Evolutionary conservation across 2,329 filamentous ascomycete genomes (phyloP).

Genomic region (Metarhizium rileyi): DNA sequence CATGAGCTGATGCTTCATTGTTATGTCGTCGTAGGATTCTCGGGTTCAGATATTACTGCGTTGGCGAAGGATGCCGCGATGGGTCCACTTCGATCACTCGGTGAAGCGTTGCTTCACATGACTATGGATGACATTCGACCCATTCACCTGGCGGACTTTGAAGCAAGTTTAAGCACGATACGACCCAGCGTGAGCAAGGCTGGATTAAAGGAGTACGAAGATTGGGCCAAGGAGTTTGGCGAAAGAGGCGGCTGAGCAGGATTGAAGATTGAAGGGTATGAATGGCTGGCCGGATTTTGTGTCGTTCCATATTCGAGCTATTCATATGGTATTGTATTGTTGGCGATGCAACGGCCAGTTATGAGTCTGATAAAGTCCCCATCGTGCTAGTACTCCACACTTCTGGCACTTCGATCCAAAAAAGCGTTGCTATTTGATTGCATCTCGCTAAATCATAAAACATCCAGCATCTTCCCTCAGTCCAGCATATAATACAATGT

Average conservation of each 20-base stretch:
- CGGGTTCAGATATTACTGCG: slow-evolving; percentile 91
- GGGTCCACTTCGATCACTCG: slow-evolving; percentile 83
- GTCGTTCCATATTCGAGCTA: not conserved
- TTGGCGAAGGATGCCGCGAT: slow-evolving; percentile 96
- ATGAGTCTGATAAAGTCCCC: not conserved
- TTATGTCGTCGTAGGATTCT: slow-evolving; percentile 59
- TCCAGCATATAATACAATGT: too few relatives aligned
- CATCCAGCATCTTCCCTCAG: too few relatives aligned
- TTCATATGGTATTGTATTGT: not conserved
- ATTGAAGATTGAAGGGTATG: not conserved
- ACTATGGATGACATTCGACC: slow-evolving; percentile 89
- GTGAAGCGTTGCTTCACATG: slow-evolving; percentile 82
- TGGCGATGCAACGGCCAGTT: not conserved
- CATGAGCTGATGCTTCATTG: slow-evolving; percentile 6
- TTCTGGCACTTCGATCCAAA: too few relatives aligned
- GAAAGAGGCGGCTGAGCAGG: slow-evolving; percentile 64
- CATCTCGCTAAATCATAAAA: not conserved
- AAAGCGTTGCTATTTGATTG: not conserved
- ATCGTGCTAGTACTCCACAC: not conserved
- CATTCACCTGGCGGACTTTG: slow-evolving; percentile 75
- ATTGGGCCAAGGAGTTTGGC: slow-evolving; percentile 89
- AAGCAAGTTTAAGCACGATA: slow-evolving; percentile 74
- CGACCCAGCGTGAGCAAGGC: slow-evolving; percentile 80
- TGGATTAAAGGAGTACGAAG: slow-evolving; percentile 80
- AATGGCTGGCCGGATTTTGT: not conserved